phyloP scores from a whole-genome alignment of 73 alveolate species.

The Loxodes magnus region DNA sequence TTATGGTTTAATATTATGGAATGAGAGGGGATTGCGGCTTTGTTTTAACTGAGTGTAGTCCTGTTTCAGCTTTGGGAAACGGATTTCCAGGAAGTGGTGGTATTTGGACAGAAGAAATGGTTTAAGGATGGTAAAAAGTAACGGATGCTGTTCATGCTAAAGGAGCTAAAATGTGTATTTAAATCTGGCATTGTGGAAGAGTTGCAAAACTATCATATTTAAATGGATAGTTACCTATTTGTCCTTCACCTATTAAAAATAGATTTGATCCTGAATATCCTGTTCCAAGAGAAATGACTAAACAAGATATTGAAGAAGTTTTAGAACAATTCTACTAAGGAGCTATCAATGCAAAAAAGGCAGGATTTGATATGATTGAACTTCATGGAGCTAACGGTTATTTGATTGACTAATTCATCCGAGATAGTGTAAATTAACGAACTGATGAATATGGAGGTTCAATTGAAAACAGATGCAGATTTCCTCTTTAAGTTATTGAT shows the following conservation, averaged over 20 bases:
- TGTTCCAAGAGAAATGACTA: slow-evolving; percentile 15
- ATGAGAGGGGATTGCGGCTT: too few relatives aligned
- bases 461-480: too few relatives aligned
- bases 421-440: slow-evolving; percentile 38
- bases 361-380: slow-evolving; percentile 71
- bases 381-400: slow-evolving; percentile 56
- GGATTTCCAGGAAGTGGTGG: slow-evolving; percentile 33
- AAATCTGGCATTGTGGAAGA: slow-evolving; percentile 29
- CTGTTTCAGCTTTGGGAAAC: slow-evolving; percentile 4
- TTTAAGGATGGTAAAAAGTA: slow-evolving; percentile 26
- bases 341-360: slow-evolving; percentile 55
- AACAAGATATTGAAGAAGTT: slow-evolving; percentile 29
- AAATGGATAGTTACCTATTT: not conserved
- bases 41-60: slow-evolving; percentile 23
- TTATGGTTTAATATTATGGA: slow-evolving; percentile 15
- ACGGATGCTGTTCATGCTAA: slow-evolving; percentile 17
- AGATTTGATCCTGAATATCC: slow-evolving; percentile 12
- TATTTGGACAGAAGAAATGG: slow-evolving; percentile 20
- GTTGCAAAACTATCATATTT: slow-evolving; percentile 7
- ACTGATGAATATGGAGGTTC: slow-evolving; percentile 69
- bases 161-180: slow-evolving; percentile 20
- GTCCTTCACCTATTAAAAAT: slow-evolving; percentile 3
- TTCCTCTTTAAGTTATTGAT: slow-evolving; percentile 38
- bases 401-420: slow-evolving; percentile 37
- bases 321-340: slow-evolving; percentile 39